Evolutionary conservation across 1,139 yeast genomes (phyloP).

Genomic region (Torulaspora globosa): DNA sequence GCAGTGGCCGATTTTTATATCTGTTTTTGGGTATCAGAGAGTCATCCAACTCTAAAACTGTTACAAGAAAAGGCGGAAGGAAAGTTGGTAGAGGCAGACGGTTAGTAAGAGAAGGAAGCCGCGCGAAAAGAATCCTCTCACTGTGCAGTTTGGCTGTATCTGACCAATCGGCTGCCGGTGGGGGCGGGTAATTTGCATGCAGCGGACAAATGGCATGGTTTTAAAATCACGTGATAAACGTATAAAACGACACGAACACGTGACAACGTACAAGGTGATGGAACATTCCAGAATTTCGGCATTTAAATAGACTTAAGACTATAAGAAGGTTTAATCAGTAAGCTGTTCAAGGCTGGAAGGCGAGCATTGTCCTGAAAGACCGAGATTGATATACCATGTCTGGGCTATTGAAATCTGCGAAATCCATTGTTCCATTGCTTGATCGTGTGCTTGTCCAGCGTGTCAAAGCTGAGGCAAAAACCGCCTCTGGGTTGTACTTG

Average conservation of each 20-base stretch:
- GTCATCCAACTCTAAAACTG: constrained; percentile 18
- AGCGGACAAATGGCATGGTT: no score
- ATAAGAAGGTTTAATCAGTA: background rate
- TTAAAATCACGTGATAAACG: background rate
- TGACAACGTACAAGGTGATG: constrained; percentile 9
- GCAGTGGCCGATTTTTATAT: constrained; percentile 47
- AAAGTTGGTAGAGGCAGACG: constrained; percentile 26
- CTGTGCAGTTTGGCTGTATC: no score
- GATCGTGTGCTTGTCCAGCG: constrained; percentile 96
- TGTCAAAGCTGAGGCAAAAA: constrained; percentile 84
- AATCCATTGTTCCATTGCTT: constrained; percentile 83
- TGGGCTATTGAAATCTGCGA: constrained; percentile 74
- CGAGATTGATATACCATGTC: constrained; percentile 35
- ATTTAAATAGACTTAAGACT: background rate
- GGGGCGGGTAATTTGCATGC: no score
- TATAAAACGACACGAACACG: background rate
- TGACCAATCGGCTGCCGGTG: no score
- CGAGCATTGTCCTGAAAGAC: no score
- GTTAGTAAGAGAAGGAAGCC: constrained; percentile 11
- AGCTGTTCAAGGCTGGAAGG: background rate
- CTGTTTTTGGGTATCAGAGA: constrained; percentile 51
- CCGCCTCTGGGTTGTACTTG: constrained; percentile 90
- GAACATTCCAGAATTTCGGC: constrained; percentile 16
- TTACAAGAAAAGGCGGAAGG: constrained; percentile 35
- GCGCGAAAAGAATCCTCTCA: constrained; percentile 23